These are phyloP conservation scores for Phaeolepiota aurea DNA, from an alignment of 768 basidiomycete species.

Conservation along the genomic window DNA sequence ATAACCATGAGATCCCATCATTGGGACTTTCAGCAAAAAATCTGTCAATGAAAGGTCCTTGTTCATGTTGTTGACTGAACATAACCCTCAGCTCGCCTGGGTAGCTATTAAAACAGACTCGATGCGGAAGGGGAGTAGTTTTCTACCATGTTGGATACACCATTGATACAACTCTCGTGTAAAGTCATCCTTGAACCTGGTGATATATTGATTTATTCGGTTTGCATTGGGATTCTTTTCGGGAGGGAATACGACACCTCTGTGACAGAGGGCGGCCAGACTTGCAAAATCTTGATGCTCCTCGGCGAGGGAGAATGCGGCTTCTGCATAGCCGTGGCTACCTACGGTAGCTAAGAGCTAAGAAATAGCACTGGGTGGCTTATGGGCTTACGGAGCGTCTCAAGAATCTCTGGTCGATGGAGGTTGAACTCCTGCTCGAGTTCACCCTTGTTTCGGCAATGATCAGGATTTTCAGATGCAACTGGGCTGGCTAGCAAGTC, in stretches of 20 bases:
- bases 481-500: conserved; percentile 24
- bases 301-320: conserved; percentile 81
- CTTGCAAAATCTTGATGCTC: conserved; percentile 79
- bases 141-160: conserved; percentile 84
- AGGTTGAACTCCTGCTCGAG: conserved; percentile 61
- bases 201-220: conserved; percentile 65
- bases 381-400: conserved; percentile 62
- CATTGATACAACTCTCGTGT: conserved; percentile 86
- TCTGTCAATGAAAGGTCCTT: conserved; percentile 55
- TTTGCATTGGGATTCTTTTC: conserved; percentile 54
- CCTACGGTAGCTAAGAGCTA: conserved; percentile 31
- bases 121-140: neutral
- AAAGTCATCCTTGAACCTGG: conserved; percentile 75
- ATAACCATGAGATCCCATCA: conserved; percentile 75
- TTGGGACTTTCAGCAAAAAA: conserved; percentile 59
- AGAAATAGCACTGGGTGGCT: neutral
- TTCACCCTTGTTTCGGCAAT: conserved; percentile 47
- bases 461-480: conserved; percentile 37
- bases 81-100: conserved; percentile 75
- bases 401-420: conserved; percentile 69
- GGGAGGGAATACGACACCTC: conserved; percentile 52
- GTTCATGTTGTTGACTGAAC: conserved; percentile 66
- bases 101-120: conserved; percentile 2
- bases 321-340: conserved; percentile 49
- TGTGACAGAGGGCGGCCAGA: conserved; percentile 79